Conservation (phyloP, 2,329 filamentous ascomycete species). For the Huntiella abstrusa region DNA sequence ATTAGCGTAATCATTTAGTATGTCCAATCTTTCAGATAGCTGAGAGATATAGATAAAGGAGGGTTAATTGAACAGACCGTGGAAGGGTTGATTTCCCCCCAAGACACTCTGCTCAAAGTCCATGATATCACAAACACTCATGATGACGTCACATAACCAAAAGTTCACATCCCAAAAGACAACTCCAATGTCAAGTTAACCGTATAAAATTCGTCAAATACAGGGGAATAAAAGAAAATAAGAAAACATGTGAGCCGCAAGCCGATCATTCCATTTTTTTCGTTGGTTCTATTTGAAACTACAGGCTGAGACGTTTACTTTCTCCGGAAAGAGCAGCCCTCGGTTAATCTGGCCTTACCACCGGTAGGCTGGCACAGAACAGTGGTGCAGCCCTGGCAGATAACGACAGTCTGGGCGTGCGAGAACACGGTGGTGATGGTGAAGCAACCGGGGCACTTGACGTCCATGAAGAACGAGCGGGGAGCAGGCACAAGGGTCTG, state of each 20-base stretch:
- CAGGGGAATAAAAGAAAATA: background rate
- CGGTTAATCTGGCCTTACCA: slow-evolving; percentile 95
- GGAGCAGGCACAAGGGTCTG: slow-evolving; percentile 87
- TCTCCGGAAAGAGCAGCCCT: slow-evolving; percentile 99
- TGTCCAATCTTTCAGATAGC: too few relatives aligned
- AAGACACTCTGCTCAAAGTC: too few relatives aligned
- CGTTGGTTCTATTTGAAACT: slow-evolving; percentile 17
- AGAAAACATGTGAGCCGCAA: slow-evolving; percentile 11
- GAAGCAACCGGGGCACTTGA: slow-evolving; percentile 99
- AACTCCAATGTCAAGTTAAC: slow-evolving; percentile 15
- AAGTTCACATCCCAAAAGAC: background rate
- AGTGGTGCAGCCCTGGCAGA: slow-evolving; percentile 98
- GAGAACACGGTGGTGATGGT: slow-evolving; percentile 99
- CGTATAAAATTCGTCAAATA: too few relatives aligned
- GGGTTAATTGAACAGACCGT: too few relatives aligned
- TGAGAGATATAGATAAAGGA: too few relatives aligned
- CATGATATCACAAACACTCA: too few relatives aligned
- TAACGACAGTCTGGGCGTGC: slow-evolving; percentile 99
- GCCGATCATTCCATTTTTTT: slow-evolving; percentile 12
- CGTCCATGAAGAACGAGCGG: slow-evolving; percentile 99
- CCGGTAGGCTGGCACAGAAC: slow-evolving; percentile 99
- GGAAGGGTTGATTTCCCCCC: too few relatives aligned
- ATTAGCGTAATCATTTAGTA: too few relatives aligned
- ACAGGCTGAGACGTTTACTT: slow-evolving; percentile 51
- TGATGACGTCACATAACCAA: too few relatives aligned